Evolutionary conservation across 345 rosid species (phyloP), one percentile per base, ranked within the genome.

Genomic region (Cardamine chenopodiifolia): DNA sequence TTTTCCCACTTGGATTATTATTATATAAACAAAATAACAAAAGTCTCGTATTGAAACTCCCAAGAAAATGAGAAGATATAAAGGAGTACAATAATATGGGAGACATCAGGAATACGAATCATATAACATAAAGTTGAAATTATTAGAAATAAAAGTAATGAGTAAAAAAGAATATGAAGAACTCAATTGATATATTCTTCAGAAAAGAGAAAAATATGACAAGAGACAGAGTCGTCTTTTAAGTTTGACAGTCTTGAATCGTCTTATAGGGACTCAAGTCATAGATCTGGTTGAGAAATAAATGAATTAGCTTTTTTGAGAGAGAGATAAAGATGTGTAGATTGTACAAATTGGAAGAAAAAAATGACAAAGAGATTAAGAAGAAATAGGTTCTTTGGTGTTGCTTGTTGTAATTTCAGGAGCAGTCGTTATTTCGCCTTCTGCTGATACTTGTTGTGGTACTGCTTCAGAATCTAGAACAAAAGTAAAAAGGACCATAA

Each of bases 331-430:
- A 82, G 54, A 72, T 69, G 73, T 81, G 73, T 75, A 81, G 86
- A 83, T 86, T 85, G 77, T 84, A 86, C 87, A 82, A 68, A 66
- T 78, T 66, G 61, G 61, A 23, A 18, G 54, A 40, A 34, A 34
- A 62, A 62, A 62, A 70, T 44, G 68, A n/a, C 22, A 37, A 23
- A 64, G 23, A 57, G 47, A 71, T 77, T 66, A 77, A 57, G 80
- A 77, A 56, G 76, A 65, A 17, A 4, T 58, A 17, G 68, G 66
- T 58, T 77, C 72, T 71, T 71, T 70, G 40, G 62, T 61, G 85
- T 67, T 82, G 69, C 72, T 72, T 40, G 70, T 80, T 72, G 88
- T 83, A 70, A 77, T 80, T 66, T 86, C 90, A 49, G 85, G 80
- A 56, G 81, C 40, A 45, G 67, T 66, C 2, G 52, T 58, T 72